Evolutionary conservation across 2,329 filamentous ascomycete species (phyloP).

Genomic region (Parastagonospora nodorum): DNA sequence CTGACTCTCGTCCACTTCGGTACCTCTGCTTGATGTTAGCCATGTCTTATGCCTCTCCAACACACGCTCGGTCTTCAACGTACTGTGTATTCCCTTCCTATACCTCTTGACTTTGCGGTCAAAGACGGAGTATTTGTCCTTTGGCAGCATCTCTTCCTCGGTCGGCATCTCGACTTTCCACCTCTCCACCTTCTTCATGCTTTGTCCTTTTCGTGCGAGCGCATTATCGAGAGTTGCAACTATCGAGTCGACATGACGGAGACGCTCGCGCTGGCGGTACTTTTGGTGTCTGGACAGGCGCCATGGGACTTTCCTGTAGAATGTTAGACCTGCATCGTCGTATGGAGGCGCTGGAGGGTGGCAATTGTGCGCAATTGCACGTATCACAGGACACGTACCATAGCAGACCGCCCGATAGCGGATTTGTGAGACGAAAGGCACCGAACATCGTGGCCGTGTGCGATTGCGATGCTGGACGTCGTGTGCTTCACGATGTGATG

Average conservation of each 20-base stretch:
- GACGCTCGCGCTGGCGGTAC: conserved; percentile 52
- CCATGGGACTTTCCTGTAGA: conserved; percentile 89
- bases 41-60: neutral
- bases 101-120: conserved; percentile 95
- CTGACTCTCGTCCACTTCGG: conserved; percentile 90
- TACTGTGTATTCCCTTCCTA: conserved; percentile 97
- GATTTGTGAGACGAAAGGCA: conserved; percentile 47
- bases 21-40: conserved; percentile 67
- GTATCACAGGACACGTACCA: conserved; percentile 31
- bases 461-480: conserved; percentile 17
- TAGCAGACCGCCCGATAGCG: conserved; percentile 46
- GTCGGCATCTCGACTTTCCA: conserved; percentile 98
- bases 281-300: conserved; percentile 76
- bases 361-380: neutral
- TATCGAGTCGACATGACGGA: conserved; percentile 75
- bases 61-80: conserved; percentile 47
- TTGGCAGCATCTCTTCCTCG: conserved; percentile 92
- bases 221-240: conserved; percentile 81
- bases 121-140: conserved; percentile 98
- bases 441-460: conserved; percentile 44
- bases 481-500: conserved; percentile 20
- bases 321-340: neutral
- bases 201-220: conserved; percentile 71
- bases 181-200: conserved; percentile 76
- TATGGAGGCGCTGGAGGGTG: neutral